Percentiles rank a stretch among this genome's conserved stretches.
Evolutionary conservation across 805 yeast species (phyloP).

Genomic region (Starmera dryadoides): DNA sequence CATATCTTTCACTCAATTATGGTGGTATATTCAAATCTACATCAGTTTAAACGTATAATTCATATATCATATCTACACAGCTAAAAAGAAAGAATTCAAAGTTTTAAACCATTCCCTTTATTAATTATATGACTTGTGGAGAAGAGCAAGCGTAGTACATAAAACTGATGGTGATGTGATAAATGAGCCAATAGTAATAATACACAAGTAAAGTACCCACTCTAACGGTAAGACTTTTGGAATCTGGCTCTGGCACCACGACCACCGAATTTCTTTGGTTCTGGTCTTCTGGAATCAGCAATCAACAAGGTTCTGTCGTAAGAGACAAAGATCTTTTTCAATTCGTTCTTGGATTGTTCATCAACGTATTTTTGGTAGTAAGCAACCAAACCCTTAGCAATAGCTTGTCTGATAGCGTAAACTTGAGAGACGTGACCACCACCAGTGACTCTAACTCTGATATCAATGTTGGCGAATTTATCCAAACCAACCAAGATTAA

Average conservation of each 20-base stretch:
- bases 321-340: constrained; percentile 94
- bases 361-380: constrained; percentile 99
- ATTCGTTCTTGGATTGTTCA: constrained; percentile 99
- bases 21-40: too few relatives aligned
- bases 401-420: constrained; percentile 99
- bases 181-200: constrained; percentile 1
- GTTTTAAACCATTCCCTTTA: constrained; percentile 2
- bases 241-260: constrained; percentile 99
- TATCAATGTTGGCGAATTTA: constrained; percentile 96
- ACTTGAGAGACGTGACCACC: constrained; percentile 99
- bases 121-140: constrained; percentile 3
- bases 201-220: constrained; percentile 3
- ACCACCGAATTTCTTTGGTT: constrained; percentile 99
- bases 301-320: constrained; percentile 99
- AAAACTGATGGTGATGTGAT: constrained; percentile 2
- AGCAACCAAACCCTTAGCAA: constrained; percentile 99
- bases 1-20: too few relatives aligned
- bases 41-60: too few relatives aligned
- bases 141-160: constrained; percentile 6
- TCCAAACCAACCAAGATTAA: constrained; percentile 96
- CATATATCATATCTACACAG: neutral
- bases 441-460: constrained; percentile 98
- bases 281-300: constrained; percentile 99
- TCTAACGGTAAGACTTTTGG: constrained; percentile 99
- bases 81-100: neutral